These are phyloP conservation scores for Scutellaria barbata DNA, from an alignment of 257 asterid genomes.

Conservation along the genomic window DNA sequence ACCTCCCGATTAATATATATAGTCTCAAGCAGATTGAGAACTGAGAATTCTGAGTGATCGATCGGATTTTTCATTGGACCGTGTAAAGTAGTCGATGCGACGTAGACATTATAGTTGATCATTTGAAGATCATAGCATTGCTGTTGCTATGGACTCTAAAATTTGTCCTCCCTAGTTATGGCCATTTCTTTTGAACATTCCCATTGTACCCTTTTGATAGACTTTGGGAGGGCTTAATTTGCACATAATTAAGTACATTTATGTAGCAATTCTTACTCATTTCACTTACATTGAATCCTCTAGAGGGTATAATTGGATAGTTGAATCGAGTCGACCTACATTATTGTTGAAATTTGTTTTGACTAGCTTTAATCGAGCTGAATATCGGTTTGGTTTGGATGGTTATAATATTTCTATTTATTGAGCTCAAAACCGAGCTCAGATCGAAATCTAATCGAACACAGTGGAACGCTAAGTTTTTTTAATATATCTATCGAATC, in stretches of 20 bases:
- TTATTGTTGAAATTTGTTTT: not conserved
- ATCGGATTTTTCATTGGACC: not conserved
- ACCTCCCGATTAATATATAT: slow-evolving; percentile 26
- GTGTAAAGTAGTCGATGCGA: slow-evolving; percentile 7
- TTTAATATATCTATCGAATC: too few species aligned
- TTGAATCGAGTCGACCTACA: not conserved
- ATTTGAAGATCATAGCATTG: slow-evolving; percentile 18
- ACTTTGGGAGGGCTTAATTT: slow-evolving; percentile 23
- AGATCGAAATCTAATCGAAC: too few species aligned
- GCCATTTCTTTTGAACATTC: slow-evolving; percentile 1
- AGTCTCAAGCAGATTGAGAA: slow-evolving; percentile 24
- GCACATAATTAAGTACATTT: slow-evolving; percentile 32
- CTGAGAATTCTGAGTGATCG: slow-evolving; percentile 15
- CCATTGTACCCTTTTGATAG: not conserved
- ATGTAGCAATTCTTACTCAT: not conserved
- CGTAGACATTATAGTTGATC: slow-evolving; percentile 29
- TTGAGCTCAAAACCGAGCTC: too few species aligned
- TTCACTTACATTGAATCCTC: not conserved
- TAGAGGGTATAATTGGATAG: not conserved
- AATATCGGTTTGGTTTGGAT: too few species aligned
- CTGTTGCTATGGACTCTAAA: slow-evolving; percentile 1
- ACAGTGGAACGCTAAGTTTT: too few species aligned
- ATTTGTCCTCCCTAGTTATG: slow-evolving; percentile 23
- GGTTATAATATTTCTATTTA: too few species aligned
- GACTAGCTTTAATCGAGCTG: slow-evolving; percentile 1